phyloP scores from a whole-genome alignment of 306 rosid genomes.

The Rubus idaeus region DNA sequence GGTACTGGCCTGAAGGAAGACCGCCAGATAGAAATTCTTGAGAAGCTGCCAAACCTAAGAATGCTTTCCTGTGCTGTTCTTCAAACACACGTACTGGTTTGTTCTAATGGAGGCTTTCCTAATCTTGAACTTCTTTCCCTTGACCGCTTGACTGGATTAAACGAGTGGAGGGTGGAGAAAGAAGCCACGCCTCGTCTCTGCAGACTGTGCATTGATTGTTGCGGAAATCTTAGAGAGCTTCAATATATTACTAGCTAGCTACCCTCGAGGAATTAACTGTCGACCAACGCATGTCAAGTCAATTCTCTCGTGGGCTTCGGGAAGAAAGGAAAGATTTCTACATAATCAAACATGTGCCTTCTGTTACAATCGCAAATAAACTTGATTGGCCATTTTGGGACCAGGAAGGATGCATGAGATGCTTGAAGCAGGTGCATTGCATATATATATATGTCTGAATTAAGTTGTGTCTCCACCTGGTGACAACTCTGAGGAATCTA shows the following conservation, averaged over 20 bases:
- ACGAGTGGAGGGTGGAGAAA: slow-evolving; percentile 50
- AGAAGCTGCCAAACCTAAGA: slow-evolving; percentile 44
- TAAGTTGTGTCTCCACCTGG: too few species aligned
- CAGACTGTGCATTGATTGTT: slow-evolving; percentile 13
- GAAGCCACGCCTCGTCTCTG: slow-evolving; percentile 36
- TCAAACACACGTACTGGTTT: slow-evolving; percentile 33
- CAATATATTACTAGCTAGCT: slow-evolving; percentile 6
- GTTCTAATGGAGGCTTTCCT: slow-evolving; percentile 45
- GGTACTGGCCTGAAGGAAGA: slow-evolving; percentile 36
- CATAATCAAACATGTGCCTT: slow-evolving; percentile 52
- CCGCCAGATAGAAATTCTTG: slow-evolving; percentile 37
- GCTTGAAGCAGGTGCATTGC: too few species aligned
- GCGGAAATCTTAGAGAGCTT: background rate
- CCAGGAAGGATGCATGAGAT: too few species aligned
- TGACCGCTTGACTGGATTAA: slow-evolving; percentile 19
- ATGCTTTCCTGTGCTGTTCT: slow-evolving; percentile 3
- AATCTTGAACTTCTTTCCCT: slow-evolving; percentile 39
- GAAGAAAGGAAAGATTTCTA: slow-evolving; percentile 41
- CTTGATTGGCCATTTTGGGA: too few species aligned
- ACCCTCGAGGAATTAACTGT: slow-evolving; percentile 40
- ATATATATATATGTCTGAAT: too few species aligned
- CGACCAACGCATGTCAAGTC: slow-evolving; percentile 32
- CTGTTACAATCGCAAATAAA: too few species aligned
- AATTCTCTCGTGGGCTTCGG: slow-evolving; percentile 35
- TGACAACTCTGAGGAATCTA: too few species aligned